A percentile compares a stretch with the other conserved stretches of the same genome.
Evolutionary conservation across 2,329 filamentous ascomycete species (phyloP).

Genomic region (Microdochium trichocladiopsis): DNA sequence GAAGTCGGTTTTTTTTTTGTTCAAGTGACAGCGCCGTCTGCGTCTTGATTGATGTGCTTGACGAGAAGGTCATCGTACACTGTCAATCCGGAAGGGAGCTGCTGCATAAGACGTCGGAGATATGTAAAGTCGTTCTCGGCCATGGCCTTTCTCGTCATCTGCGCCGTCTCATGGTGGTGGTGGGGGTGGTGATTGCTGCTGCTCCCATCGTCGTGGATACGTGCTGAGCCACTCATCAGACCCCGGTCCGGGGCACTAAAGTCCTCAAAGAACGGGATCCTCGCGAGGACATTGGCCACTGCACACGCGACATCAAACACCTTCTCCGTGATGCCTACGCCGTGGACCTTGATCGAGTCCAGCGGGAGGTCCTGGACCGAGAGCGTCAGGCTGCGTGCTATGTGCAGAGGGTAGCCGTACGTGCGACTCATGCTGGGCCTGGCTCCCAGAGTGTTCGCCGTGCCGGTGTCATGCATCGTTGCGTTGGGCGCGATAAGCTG

Average conservation of each 20-base stretch:
- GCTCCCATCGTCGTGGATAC: neutral
- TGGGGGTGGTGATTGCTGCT: no score
- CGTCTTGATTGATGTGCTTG: conserved; percentile 19
- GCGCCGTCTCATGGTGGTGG: neutral
- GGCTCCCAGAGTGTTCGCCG: conserved; percentile 1
- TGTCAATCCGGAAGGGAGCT: conserved; percentile 27
- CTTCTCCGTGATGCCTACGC: conserved; percentile 38
- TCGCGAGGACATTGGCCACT: conserved; percentile 34
- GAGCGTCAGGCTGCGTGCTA: conserved; percentile 30
- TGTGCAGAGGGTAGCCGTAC: conserved; percentile 33
- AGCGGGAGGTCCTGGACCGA: conserved; percentile 29
- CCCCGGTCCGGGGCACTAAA: conserved; percentile 6
- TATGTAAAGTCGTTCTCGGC: conserved; percentile 30
- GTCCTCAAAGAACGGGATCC: conserved; percentile 23
- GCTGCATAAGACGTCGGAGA: conserved; percentile 25
- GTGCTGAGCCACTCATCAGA: neutral
- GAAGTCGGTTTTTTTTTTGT: conserved; percentile 23
- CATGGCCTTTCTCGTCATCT: conserved; percentile 10
- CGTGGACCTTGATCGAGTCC: conserved; percentile 32
- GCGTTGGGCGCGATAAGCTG: conserved; percentile 25
- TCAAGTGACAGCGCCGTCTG: conserved; percentile 8
- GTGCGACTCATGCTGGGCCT: conserved; percentile 21
- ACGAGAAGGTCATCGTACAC: conserved; percentile 30
- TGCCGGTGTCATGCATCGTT: conserved; percentile 6
- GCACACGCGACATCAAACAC: conserved; percentile 36